Percentiles rank a stretch among this genome's conserved stretches.
phyloP scores from a whole-genome alignment of 495 filamentous ascomycete genomes.

The Penicillium ochrochloron region DNA sequence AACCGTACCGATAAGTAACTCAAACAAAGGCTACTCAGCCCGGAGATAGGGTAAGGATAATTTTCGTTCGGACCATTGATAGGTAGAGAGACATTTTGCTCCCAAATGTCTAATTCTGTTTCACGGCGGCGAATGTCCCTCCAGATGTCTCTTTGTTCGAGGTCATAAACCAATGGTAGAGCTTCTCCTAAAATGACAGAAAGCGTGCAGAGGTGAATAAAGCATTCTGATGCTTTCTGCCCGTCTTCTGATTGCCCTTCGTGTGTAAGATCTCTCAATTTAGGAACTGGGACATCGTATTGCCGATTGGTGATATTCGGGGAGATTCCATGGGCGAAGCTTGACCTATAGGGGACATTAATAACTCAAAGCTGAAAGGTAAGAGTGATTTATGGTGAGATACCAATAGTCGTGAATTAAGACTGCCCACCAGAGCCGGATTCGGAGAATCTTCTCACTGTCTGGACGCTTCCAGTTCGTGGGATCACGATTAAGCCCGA shows the following conservation, averaged over 20 bases:
- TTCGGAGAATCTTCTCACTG: constrained; percentile 5
- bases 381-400: too few species aligned
- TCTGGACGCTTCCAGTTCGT: constrained; percentile 10
- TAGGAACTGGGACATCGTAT: constrained; percentile 10
- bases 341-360: background rate
- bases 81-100: background rate
- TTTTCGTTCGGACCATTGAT: constrained; percentile 1
- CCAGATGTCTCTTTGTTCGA: constrained; percentile 11
- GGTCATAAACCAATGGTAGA: constrained; percentile 4
- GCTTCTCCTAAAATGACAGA: constrained; percentile 6
- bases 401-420: constrained; percentile 14
- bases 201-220: constrained; percentile 8
- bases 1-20: constrained; percentile 5
- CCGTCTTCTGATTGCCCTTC: background rate
- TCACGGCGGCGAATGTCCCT: constrained; percentile 9
- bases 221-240: constrained; percentile 5
- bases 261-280: background rate
- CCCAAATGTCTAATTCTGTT: constrained; percentile 7
- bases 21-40: constrained; percentile 7
- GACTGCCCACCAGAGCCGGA: constrained; percentile 8
- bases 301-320: constrained; percentile 10
- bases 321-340: constrained; percentile 2
- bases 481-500: constrained; percentile 4
- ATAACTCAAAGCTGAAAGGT: background rate
- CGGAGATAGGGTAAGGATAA: background rate